phyloP scores from a whole-genome alignment of 2,329 filamentous ascomycete genomes.

The Canariomyces notabilis region DNA sequence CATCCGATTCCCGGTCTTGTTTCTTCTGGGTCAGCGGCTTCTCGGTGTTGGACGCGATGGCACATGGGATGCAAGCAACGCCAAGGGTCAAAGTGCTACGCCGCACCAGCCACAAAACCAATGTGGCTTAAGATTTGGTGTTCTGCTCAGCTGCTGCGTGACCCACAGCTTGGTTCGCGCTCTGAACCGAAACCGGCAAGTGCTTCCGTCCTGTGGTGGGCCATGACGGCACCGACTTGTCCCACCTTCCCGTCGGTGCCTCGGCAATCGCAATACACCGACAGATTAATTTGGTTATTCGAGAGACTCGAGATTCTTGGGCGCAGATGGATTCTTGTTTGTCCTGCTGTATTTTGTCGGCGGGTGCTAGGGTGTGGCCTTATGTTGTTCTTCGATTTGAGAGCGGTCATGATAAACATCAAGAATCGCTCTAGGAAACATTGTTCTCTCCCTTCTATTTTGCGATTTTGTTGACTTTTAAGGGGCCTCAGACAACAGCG shows the following conservation, averaged over 20 bases:
- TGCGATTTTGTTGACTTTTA: too few relatives aligned
- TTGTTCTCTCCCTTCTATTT: too few relatives aligned
- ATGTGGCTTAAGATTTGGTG: too few relatives aligned
- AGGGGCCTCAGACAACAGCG: too few relatives aligned
- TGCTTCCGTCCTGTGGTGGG: slow-evolving; percentile 1
- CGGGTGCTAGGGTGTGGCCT: not conserved
- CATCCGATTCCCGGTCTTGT: slow-evolving; percentile 28
- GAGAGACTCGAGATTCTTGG: not conserved
- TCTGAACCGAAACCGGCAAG: not conserved
- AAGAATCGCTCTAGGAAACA: not conserved
- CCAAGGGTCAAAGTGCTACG: slow-evolving; percentile 3
- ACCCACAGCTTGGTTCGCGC: not conserved
- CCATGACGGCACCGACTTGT: slow-evolving; percentile 4
- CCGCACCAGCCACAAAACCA: not conserved
- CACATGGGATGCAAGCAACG: slow-evolving; percentile 12
- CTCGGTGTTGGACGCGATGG: slow-evolving; percentile 7
- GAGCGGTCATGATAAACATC: too few relatives aligned
- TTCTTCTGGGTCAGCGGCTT: not conserved
- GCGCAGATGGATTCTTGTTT: not conserved
- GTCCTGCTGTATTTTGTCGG: not conserved
- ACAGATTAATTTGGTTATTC: not conserved
- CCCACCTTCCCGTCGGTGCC: slow-evolving; percentile 8
- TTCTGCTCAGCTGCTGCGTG: too few relatives aligned
- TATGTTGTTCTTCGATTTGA: not conserved
- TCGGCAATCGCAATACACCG: slow-evolving; percentile 8